Evolutionary conservation across 2,329 filamentous ascomycete genomes (phyloP), one percentile per base, ranked within the genome.

Genomic region (Venturiaceae sp.): DNA sequence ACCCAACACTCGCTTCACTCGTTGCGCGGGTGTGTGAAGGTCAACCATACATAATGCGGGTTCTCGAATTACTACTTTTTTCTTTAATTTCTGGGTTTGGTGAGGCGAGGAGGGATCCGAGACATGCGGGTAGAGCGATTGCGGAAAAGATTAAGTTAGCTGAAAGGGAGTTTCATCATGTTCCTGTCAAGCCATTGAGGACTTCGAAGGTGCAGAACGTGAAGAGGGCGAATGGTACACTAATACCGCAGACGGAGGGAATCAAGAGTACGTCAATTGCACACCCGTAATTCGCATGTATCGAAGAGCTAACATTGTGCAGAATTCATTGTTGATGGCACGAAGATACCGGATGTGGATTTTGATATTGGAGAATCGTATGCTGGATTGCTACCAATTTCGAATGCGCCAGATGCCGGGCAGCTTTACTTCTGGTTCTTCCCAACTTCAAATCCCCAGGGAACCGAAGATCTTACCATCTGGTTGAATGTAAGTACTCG

Each of bases 341-440:
- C 69, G 16, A 67, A 66, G 1, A 69, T 73, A n/a, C 75, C 90
- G 65, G 67, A 75, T 44, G 73, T 77, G 19, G 64, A 72, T 58
- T 76, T 76, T 59, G 71, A 77, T 62, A 71, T 76, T 62, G 73
- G 72, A 57, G 73, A 76, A 61, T 70, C 66, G 4, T 76, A 76
- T 41, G 73, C 74, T 50, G 73, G 74, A 36, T 71, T 80, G 3
- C 66, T 85, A 6, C 80, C 82, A 5, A 83, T 85, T 63, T 77
- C 77, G 47, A 69, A 68, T 58, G 69, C 65, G 62, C 58, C 71
- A 9, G 77, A 80, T 60, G 74, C 77, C 36, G 71, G 73, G 16
- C 66, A 75, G 62, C 66, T 80, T n/a, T 81, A 75, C 69, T 81
- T 81, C 66, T 81, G 78, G 78, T 81, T 79, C 67, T 80, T 80